Percentiles rank a stretch among this genome's conserved stretches.
Evolutionary conservation across 345 rosid genomes (phyloP).

Genomic region (Hibiscus tridactylites): DNA sequence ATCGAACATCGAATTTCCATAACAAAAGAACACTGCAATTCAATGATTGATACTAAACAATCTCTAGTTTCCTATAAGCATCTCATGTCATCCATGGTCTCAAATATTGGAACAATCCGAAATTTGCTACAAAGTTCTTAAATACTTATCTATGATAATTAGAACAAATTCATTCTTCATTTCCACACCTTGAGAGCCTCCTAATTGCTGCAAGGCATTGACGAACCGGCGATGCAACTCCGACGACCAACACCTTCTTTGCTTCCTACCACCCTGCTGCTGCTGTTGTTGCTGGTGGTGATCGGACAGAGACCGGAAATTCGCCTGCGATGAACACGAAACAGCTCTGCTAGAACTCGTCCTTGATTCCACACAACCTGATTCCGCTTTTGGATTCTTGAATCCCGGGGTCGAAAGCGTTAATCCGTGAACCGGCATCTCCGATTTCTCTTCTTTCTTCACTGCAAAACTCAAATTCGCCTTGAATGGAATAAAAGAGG

Average conservation of each 20-base stretch:
- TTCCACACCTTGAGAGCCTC: constrained; percentile 73
- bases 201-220: constrained; percentile 77
- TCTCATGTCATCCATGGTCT: too few species aligned
- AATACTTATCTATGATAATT: background rate
- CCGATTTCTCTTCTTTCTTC: constrained; percentile 28
- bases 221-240: constrained; percentile 80
- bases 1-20: background rate
- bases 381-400: constrained; percentile 47
- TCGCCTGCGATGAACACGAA: constrained; percentile 30
- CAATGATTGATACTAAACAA: too few species aligned
- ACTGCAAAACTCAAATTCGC: constrained; percentile 15
- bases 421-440: constrained; percentile 28
- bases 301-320: constrained; percentile 11
- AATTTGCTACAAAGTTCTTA: background rate
- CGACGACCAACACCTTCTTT: constrained; percentile 91
- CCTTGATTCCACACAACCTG: constrained; percentile 34
- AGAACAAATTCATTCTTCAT: background rate
- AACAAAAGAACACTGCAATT: too few species aligned
- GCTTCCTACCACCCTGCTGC: constrained; percentile 63
- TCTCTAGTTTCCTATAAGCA: too few species aligned
- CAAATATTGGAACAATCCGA: too few species aligned
- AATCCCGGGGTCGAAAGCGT: constrained; percentile 49
- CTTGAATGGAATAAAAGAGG: constrained; percentile 35
- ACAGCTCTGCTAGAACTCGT: constrained; percentile 30
- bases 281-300: constrained; percentile 28